phyloP scores from a whole-genome alignment of 257 asterid genomes.

The Solanum pinnatisectum region DNA sequence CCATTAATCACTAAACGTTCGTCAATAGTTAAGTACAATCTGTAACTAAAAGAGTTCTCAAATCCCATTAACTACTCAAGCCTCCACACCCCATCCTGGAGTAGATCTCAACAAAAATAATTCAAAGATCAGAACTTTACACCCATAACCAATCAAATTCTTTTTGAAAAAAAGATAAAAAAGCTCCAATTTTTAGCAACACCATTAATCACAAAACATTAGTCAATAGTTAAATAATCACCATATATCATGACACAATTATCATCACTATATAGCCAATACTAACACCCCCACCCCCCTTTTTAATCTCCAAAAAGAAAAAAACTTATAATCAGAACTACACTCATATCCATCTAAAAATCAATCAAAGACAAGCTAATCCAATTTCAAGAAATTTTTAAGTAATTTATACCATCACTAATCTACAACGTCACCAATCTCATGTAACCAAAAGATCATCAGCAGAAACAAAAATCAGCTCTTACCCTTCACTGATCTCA shows the following conservation, averaged over 20 bases:
- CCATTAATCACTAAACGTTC: background rate
- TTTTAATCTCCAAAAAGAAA: background rate
- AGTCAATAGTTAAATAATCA: background rate
- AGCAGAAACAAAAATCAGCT: background rate
- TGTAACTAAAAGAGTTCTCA: background rate
- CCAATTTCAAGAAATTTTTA: background rate
- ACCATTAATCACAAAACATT: background rate
- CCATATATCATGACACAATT: background rate
- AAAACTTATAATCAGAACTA: background rate
- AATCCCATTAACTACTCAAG: background rate
- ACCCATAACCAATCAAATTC: background rate
- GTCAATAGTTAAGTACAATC: background rate
- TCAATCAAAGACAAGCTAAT: background rate
- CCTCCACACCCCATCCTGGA: background rate
- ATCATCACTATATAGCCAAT: background rate
- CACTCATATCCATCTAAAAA: background rate
- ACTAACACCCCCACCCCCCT: background rate
- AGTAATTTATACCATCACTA: background rate
- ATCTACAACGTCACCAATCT: background rate
- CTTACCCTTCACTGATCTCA: background rate
- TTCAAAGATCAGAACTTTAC: background rate
- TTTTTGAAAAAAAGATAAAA: background rate
- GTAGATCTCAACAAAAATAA: background rate
- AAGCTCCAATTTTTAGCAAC: background rate
- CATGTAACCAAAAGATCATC: background rate